Conservation (phyloP, 176 grass and related monocot species). For the Canna indica region DNA sequence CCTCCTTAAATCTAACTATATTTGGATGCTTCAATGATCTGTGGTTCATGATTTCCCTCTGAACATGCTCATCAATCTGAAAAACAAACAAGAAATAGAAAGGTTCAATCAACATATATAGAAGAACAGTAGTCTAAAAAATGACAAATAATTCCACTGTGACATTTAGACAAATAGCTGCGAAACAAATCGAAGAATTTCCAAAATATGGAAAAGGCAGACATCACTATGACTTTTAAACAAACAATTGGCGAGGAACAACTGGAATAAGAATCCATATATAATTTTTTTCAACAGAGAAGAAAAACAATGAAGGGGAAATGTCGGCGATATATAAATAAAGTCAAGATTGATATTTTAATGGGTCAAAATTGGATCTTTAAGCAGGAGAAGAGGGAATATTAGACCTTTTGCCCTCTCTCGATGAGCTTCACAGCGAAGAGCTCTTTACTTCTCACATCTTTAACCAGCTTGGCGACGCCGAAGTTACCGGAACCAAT, state of each 20-base stretch:
- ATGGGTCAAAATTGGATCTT: neutral
- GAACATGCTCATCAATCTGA: conserved; percentile 91
- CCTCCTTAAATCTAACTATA: conserved; percentile 90
- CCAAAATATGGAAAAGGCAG: too few species aligned
- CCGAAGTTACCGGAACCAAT: conserved; percentile 81
- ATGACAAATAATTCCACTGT: too few species aligned
- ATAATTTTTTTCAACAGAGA: neutral
- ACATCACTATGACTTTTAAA: neutral
- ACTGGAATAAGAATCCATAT: neutral
- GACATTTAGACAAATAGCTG: too few species aligned
- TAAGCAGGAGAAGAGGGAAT: neutral
- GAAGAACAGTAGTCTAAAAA: too few species aligned
- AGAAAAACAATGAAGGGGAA: neutral
- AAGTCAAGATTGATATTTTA: neutral
- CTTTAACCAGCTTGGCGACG: conserved; percentile 58
- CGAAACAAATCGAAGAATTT: too few species aligned
- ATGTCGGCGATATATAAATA: neutral
- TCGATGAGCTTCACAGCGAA: conserved; percentile 87
- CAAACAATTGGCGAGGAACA: neutral
- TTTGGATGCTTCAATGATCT: conserved; percentile 65
- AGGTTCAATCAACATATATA: neutral
- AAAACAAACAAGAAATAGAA: neutral
- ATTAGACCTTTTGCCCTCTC: conserved; percentile 45
- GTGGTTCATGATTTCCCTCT: conserved; percentile 89
- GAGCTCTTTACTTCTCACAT: conserved; percentile 53